Evolutionary conservation across 345 rosid species (phyloP).

Genomic region (Punica granatum): DNA sequence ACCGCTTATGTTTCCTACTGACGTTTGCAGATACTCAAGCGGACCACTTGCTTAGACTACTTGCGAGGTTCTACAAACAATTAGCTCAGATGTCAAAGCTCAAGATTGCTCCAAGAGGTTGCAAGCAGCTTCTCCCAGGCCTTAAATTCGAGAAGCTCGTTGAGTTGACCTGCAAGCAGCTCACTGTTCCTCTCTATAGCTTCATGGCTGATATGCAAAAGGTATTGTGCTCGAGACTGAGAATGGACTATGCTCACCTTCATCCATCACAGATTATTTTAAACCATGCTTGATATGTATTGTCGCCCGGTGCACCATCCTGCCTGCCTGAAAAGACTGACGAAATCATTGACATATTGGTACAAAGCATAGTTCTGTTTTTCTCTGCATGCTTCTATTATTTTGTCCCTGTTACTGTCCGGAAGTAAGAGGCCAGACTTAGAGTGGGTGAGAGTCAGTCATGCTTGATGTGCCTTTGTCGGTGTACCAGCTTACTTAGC

Average conservation of each 20-base stretch:
- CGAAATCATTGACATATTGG: neutral
- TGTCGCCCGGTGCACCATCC: neutral
- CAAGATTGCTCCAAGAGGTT: conserved; percentile 65
- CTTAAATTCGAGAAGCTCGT: conserved; percentile 65
- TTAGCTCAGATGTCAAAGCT: conserved; percentile 70
- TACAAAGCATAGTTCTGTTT: neutral
- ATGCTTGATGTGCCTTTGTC: neutral
- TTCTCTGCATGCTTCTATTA: neutral
- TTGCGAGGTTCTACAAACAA: conserved; percentile 60
- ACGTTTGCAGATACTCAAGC: conserved; percentile 58
- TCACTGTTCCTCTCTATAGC: conserved; percentile 60
- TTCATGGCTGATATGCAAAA: conserved; percentile 64
- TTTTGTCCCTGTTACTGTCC: neutral
- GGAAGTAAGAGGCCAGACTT: neutral
- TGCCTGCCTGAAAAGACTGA: neutral
- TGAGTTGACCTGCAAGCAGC: conserved; percentile 68
- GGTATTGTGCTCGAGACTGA: conserved; percentile 21
- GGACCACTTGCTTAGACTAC: conserved; percentile 49
- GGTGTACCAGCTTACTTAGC: neutral
- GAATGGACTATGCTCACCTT: neutral
- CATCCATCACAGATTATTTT: neutral
- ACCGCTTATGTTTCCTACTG: conserved; percentile 9
- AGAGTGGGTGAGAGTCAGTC: neutral
- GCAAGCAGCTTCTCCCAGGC: conserved; percentile 65
- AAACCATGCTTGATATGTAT: neutral